Conservation (phyloP, 306 rosid species). For the Purshia tridentata region DNA sequence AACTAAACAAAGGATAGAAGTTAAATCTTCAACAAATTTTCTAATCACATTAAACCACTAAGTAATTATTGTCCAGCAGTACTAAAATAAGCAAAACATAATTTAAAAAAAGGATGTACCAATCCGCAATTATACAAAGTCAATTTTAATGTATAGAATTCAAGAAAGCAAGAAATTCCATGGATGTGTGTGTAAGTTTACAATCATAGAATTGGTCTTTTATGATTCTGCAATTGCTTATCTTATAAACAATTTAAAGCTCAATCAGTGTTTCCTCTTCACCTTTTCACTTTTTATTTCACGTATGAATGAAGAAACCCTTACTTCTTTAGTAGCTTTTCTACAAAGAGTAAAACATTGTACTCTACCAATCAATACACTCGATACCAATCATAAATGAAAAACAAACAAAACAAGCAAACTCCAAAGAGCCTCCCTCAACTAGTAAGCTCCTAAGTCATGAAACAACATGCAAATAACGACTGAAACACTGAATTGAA, state of each 20-base stretch:
- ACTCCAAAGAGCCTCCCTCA: background rate
- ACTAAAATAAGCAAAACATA: too few species aligned
- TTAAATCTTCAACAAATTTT: background rate
- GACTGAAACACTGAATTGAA: too few species aligned
- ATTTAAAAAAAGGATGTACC: too few species aligned
- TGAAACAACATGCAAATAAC: background rate
- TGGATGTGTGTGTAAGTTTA: too few species aligned
- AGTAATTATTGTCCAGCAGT: too few species aligned
- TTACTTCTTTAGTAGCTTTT: background rate
- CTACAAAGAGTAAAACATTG: background rate
- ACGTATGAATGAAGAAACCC: background rate
- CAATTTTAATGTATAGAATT: too few species aligned
- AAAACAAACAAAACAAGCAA: constrained; percentile 11
- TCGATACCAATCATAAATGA: background rate
- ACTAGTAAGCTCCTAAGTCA: constrained; percentile 4
- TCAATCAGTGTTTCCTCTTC: background rate
- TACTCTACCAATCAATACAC: too few species aligned
- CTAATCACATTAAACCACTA: too few species aligned
- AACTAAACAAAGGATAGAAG: background rate
- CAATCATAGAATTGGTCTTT: background rate
- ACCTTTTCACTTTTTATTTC: too few species aligned
- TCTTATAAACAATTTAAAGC: background rate
- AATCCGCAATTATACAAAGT: too few species aligned
- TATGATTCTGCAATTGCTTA: background rate
- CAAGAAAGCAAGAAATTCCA: too few species aligned